Evolutionary conservation across 2,329 filamentous ascomycete species (phyloP).

Genomic region (Claviceps spartinae): DNA sequence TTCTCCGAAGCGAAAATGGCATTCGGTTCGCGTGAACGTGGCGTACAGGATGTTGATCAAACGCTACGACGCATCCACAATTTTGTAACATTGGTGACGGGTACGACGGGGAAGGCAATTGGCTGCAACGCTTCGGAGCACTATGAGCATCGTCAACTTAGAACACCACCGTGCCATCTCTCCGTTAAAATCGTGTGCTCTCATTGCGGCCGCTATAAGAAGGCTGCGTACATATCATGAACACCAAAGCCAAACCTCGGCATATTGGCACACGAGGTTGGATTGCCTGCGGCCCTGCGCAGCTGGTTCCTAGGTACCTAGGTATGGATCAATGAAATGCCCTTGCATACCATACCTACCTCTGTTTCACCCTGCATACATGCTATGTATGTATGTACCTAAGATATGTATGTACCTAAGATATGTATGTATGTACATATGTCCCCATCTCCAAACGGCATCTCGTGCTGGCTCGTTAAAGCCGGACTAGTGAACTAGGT

Average conservation of each 20-base stretch:
- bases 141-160: not conserved
- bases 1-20: not conserved
- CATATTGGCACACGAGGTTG: not conserved
- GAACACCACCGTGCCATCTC: not conserved
- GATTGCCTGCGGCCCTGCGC: not conserved
- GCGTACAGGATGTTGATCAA: not conserved
- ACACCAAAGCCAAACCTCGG: not conserved
- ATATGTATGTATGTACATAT: too few relatives aligned
- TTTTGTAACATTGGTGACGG: not conserved
- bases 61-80: not conserved
- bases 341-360: too few relatives aligned
- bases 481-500: not conserved
- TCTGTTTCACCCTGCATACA: too few relatives aligned
- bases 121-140: not conserved
- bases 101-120: not conserved
- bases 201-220: not conserved
- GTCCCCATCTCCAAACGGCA: not conserved
- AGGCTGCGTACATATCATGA: too few relatives aligned
- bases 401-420: too few relatives aligned
- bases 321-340: too few relatives aligned
- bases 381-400: too few relatives aligned
- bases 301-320: not conserved
- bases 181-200: not conserved
- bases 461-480: not conserved
- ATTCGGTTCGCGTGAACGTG: not conserved